Conservation (phyloP, 2,329 filamentous ascomycete genomes). For the Setomelanomma holmii region DNA sequence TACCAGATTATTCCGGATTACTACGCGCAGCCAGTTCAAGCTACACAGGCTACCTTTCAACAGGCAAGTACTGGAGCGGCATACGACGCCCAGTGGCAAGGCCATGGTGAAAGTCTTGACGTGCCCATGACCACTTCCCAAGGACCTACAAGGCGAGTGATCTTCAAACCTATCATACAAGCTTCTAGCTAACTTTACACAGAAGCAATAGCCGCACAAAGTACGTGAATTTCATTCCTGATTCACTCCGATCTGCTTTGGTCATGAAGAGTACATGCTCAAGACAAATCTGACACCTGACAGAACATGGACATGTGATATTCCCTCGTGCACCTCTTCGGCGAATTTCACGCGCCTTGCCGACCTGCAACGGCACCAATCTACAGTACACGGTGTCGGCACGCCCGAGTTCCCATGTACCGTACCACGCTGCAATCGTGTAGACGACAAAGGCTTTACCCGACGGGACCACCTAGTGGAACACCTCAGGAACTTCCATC, state of each 20-base stretch:
- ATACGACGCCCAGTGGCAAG: slow-evolving; percentile 23
- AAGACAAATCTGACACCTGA: too few relatives aligned
- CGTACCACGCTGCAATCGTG: slow-evolving; percentile 38
- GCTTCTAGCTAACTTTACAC: background rate
- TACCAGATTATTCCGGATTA: slow-evolving; percentile 36
- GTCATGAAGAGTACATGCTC: too few relatives aligned
- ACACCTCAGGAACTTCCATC: slow-evolving; percentile 64
- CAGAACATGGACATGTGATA: slow-evolving; percentile 43
- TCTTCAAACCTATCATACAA: background rate
- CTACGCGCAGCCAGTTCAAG: slow-evolving; percentile 20
- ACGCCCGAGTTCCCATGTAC: slow-evolving; percentile 43
- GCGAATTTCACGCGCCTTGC: slow-evolving; percentile 45
- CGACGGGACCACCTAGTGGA: slow-evolving; percentile 65
- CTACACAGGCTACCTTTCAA: slow-evolving; percentile 16
- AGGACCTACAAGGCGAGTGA: slow-evolving; percentile 16
- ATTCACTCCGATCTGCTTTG: too few relatives aligned
- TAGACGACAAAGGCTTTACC: slow-evolving; percentile 58
- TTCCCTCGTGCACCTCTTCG: slow-evolving; percentile 38
- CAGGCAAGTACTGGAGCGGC: slow-evolving; percentile 9
- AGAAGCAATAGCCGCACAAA: slow-evolving; percentile 29
- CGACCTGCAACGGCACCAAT: slow-evolving; percentile 46
- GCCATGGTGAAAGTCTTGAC: slow-evolving; percentile 8
- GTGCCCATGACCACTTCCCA: slow-evolving; percentile 3
- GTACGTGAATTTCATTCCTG: slow-evolving; percentile 6
- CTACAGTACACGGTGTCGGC: slow-evolving; percentile 41